These are phyloP conservation scores for Pholiota adiposa DNA, from an alignment of 1,284 basidiomycete species.

Conservation along the genomic window DNA sequence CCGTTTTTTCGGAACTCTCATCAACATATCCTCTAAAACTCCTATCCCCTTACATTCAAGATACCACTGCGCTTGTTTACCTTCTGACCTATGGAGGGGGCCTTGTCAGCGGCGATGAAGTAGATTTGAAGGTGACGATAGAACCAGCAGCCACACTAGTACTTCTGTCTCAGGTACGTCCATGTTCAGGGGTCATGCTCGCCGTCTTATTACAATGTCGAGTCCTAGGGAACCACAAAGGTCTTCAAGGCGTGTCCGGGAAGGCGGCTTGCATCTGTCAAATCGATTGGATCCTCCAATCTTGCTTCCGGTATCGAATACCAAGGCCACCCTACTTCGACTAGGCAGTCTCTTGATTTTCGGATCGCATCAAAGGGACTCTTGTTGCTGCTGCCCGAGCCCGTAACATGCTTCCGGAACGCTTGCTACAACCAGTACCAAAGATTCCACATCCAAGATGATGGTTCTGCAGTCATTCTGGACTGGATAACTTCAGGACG, in stretches of 20 bases:
- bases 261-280: conserved; percentile 44
- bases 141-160: conserved; percentile 61
- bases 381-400: conserved; percentile 86
- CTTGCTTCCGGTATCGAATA: conserved; percentile 1
- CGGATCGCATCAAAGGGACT: conserved; percentile 53
- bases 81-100: conserved; percentile 93
- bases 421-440: conserved; percentile 86
- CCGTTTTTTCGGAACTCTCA: conserved; percentile 76
- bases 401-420: conserved; percentile 89
- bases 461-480: conserved; percentile 73
- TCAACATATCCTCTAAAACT: conserved; percentile 93
- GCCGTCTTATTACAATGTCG: background rate
- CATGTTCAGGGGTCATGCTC: background rate
- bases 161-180: conserved; percentile 79
- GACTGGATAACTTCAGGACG: conserved; percentile 93
- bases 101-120: conserved; percentile 85
- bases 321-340: conserved; percentile 22
- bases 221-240: conserved; percentile 87
- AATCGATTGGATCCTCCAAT: conserved; percentile 13
- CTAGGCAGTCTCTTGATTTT: conserved; percentile 60
- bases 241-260: conserved; percentile 81
- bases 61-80: conserved; percentile 74
- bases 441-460: conserved; percentile 64
- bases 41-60: conserved; percentile 67
- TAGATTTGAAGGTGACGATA: conserved; percentile 70